A percentile compares a stretch with the other conserved stretches of the same genome.
phyloP scores from a whole-genome alignment of 257 asterid genomes.

The Solanum peruvianum region DNA sequence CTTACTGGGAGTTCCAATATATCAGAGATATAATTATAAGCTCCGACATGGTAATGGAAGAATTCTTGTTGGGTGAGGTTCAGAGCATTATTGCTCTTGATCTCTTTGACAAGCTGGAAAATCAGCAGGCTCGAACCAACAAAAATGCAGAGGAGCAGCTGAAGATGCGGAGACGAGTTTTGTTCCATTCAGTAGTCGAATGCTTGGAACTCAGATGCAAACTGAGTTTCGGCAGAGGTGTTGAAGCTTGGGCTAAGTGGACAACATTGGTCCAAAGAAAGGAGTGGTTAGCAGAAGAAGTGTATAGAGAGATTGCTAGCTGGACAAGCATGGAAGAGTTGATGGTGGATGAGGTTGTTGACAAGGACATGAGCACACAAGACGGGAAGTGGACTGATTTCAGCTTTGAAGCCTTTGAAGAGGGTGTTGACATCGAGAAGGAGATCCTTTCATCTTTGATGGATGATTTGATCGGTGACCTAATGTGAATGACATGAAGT shows the following conservation, averaged over 20 bases:
- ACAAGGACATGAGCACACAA: constrained; percentile 76
- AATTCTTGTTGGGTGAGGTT: constrained; percentile 49
- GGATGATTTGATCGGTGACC: constrained; percentile 64
- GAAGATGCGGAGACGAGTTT: constrained; percentile 38
- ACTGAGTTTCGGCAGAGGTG: constrained; percentile 30
- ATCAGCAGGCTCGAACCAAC: constrained; percentile 21
- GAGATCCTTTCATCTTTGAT: constrained; percentile 51
- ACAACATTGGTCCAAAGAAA: constrained; percentile 18
- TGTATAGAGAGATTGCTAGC: constrained; percentile 65
- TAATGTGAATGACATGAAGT: constrained; percentile 11
- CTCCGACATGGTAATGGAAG: constrained; percentile 38
- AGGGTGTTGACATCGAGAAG: constrained; percentile 71
- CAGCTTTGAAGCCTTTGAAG: constrained; percentile 60
- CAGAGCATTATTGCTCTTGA: constrained; percentile 42
- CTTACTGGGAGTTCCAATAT: constrained; percentile 59
- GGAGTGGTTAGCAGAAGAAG: constrained; percentile 58
- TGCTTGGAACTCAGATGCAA: constrained; percentile 38
- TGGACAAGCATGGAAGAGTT: constrained; percentile 56
- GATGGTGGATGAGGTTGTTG: constrained; percentile 91
- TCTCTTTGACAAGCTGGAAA: constrained; percentile 53
- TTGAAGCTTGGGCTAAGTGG: constrained; percentile 51
- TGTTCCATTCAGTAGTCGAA: constrained; percentile 65
- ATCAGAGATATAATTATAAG: constrained; percentile 32
- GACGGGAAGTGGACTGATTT: constrained; percentile 86
- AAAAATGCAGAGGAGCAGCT: constrained; percentile 31